These are phyloP conservation scores for Euryodendron excelsum DNA, from an alignment of 148 eudicot species.

Conservation along the genomic window DNA sequence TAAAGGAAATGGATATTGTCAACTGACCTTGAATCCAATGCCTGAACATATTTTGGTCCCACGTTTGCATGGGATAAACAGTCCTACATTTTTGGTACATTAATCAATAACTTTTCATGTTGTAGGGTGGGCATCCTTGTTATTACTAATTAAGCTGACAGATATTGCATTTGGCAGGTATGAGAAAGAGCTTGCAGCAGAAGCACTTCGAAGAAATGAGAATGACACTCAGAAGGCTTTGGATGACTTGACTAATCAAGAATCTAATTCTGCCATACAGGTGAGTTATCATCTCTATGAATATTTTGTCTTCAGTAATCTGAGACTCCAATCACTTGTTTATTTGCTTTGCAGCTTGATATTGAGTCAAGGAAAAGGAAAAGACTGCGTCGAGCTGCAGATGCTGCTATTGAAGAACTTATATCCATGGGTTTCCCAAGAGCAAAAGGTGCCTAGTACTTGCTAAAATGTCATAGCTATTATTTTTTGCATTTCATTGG, in stretches of 20 bases:
- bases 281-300: constrained; percentile 29
- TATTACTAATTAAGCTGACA: constrained; percentile 3
- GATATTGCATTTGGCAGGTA: constrained; percentile 40
- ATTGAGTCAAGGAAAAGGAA: constrained; percentile 73
- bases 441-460: constrained; percentile 47
- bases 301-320: not conserved
- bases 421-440: constrained; percentile 64
- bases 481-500: not conserved
- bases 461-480: not conserved
- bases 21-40: not conserved
- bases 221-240: constrained; percentile 77
- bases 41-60: not conserved
- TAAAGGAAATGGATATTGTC: not conserved
- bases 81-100: not conserved
- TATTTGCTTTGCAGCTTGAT: constrained; percentile 48
- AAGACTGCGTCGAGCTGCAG: constrained; percentile 36
- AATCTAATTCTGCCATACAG: constrained; percentile 67
- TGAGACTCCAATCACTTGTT: constrained; percentile 6
- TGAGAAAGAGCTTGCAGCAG: constrained; percentile 83
- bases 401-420: constrained; percentile 48
- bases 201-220: constrained; percentile 87
- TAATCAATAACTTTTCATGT: not conserved
- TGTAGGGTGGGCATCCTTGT: not conserved
- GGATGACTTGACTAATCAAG: constrained; percentile 85
- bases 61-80: not conserved